Evolutionary conservation across 2,329 filamentous ascomycete species (phyloP).

Genomic region (Hymenoscyphus scutula): DNA sequence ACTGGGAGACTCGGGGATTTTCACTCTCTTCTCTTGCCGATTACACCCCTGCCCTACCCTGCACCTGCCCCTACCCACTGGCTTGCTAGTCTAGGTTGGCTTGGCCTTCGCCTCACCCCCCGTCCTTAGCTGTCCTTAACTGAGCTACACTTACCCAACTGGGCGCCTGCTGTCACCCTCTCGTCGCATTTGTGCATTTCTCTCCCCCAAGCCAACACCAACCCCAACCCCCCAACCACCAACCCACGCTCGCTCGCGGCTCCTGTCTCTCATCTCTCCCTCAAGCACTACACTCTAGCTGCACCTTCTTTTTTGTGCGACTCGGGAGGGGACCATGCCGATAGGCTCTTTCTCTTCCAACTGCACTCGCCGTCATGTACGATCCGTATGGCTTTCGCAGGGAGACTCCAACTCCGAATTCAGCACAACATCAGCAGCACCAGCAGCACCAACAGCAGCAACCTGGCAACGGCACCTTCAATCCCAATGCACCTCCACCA

Average conservation of each 20-base stretch:
- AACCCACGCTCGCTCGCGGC: not conserved
- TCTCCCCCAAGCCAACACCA: too few relatives aligned
- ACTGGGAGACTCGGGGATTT: not conserved
- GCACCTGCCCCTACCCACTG: too few relatives aligned
- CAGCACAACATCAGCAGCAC: constrained; percentile 8
- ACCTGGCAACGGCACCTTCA: constrained; percentile 4
- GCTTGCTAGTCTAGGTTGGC: too few relatives aligned
- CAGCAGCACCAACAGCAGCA: not conserved
- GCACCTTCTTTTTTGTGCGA: not conserved
- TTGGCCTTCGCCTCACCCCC: not conserved
- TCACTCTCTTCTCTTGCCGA: not conserved
- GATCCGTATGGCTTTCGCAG: constrained; percentile 1
- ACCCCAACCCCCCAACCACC: too few relatives aligned
- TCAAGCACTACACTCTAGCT: not conserved
- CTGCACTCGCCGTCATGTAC: not conserved
- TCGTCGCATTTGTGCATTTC: not conserved
- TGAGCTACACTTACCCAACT: too few relatives aligned
- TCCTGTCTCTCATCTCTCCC: not conserved
- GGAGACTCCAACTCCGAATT: not conserved
- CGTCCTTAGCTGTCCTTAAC: too few relatives aligned
- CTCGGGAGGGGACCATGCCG: not conserved
- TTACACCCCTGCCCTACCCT: not conserved
- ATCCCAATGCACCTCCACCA: constrained; percentile 11
- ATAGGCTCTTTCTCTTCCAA: not conserved
- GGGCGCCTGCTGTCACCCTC: not conserved